Conservation (phyloP, 768 basidiomycete species). For the Lactarius pseudohatsudake region DNA sequence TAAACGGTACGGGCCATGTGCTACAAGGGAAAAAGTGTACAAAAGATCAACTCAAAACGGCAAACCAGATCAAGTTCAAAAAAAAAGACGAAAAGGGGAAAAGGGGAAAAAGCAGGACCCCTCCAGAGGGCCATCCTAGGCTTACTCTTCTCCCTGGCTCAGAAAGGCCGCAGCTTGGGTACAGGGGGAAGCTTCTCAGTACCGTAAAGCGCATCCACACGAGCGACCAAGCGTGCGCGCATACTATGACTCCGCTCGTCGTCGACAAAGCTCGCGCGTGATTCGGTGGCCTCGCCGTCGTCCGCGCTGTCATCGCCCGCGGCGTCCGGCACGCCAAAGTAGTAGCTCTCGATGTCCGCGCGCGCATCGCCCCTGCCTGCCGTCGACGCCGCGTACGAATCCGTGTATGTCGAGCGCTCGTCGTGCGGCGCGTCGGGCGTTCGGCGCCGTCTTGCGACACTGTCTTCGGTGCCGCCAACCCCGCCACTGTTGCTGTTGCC, state of each 20-base stretch:
- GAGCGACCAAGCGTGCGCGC: constrained; percentile 19
- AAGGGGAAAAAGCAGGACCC: background rate
- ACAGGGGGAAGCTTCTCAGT: constrained; percentile 16
- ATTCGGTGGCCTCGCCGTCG: background rate
- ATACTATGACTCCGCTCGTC: constrained; percentile 16
- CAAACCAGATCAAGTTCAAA: background rate
- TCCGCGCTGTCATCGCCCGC: background rate
- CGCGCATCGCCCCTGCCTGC: background rate
- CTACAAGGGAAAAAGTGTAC: background rate
- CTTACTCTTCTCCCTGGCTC: background rate
- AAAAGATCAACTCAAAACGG: background rate
- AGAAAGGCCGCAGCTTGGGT: constrained; percentile 22
- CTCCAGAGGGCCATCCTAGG: background rate
- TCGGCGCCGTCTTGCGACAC: background rate
- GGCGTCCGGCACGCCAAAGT: constrained; percentile 5
- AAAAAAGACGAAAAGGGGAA: background rate
- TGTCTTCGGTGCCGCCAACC: too few species aligned
- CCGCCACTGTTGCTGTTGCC: background rate
- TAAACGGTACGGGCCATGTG: background rate
- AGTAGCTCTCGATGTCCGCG: constrained; percentile 12
- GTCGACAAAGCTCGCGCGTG: constrained; percentile 20
- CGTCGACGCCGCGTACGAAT: constrained; percentile 4
- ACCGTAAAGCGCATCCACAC: constrained; percentile 19
- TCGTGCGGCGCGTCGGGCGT: constrained; percentile 18
- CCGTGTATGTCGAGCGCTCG: constrained; percentile 24